These are phyloP conservation scores for Scutellaria galericulata DNA, from an alignment of 257 asterid genomes.

Conservation along the genomic window DNA sequence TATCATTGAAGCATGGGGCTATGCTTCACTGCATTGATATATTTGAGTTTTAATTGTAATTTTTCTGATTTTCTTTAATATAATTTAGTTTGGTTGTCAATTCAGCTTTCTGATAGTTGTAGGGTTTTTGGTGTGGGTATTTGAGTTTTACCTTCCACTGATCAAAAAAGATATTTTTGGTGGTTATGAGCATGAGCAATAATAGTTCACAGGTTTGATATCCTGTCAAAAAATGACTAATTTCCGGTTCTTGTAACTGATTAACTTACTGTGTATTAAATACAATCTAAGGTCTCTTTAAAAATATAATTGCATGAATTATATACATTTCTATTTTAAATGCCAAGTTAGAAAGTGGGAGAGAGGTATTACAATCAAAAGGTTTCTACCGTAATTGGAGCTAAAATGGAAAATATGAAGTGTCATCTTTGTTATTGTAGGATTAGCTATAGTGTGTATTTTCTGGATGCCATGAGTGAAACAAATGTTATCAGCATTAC, in stretches of 20 bases:
- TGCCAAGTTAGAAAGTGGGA: too few species aligned
- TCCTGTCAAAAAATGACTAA: not conserved
- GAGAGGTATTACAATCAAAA: too few species aligned
- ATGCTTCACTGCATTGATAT: not conserved
- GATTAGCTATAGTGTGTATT: slow-evolving; percentile 2
- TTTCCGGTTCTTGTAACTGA: slow-evolving; percentile 21
- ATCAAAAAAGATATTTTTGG: not conserved
- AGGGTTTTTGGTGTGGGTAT: not conserved
- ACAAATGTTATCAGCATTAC: not conserved
- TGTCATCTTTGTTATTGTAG: not conserved
- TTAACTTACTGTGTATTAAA: not conserved
- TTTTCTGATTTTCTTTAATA: slow-evolving; percentile 10
- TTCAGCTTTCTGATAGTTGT: not conserved
- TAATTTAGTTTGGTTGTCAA: slow-evolving; percentile 1
- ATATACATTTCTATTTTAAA: not conserved
- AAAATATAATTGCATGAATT: not conserved
- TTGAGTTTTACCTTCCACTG: slow-evolving; percentile 3
- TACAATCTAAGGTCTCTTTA: slow-evolving; percentile 9
- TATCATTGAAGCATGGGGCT: not conserved
- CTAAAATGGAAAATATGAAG: too few species aligned
- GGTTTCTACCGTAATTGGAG: too few species aligned
- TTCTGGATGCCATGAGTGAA: not conserved
- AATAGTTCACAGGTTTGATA: slow-evolving; percentile 17
- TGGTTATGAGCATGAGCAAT: not conserved
- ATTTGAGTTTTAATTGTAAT: not conserved